Conservation (phyloP, 2,329 filamentous ascomycete species). For the Cadophora luteo-olivacea region DNA sequence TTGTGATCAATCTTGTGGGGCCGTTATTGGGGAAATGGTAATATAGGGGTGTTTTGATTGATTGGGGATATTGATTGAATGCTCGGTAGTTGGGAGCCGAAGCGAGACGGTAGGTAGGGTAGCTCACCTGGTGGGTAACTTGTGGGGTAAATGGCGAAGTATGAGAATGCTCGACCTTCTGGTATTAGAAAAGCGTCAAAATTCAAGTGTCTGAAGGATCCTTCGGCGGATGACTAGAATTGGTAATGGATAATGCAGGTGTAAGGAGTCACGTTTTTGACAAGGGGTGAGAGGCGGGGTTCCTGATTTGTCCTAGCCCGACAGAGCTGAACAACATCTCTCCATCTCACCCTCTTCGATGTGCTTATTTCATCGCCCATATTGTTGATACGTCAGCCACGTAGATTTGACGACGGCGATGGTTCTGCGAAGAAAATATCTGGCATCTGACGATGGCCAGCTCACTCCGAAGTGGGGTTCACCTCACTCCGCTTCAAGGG, state of each 20-base stretch:
- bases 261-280: neutral
- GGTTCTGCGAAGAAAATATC: neutral
- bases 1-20: constrained; percentile 11
- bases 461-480: neutral
- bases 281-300: neutral
- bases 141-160: neutral
- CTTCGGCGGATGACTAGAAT: neutral
- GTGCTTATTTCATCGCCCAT: neutral
- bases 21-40: neutral
- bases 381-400: neutral
- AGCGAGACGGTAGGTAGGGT: neutral
- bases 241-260: neutral
- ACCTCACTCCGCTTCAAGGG: neutral
- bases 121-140: neutral
- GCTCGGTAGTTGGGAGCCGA: constrained; percentile 10
- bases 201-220: neutral
- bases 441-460: constrained; percentile 5
- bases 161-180: neutral
- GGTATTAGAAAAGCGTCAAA: neutral
- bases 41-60: constrained; percentile 11
- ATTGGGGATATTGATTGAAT: neutral
- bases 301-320: constrained; percentile 1
- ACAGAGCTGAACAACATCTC: neutral
- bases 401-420: neutral
- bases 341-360: neutral